Base-by-base conservation (phyloP, 78 protist genomes). In the Emiliania huxleyi region DNA sequence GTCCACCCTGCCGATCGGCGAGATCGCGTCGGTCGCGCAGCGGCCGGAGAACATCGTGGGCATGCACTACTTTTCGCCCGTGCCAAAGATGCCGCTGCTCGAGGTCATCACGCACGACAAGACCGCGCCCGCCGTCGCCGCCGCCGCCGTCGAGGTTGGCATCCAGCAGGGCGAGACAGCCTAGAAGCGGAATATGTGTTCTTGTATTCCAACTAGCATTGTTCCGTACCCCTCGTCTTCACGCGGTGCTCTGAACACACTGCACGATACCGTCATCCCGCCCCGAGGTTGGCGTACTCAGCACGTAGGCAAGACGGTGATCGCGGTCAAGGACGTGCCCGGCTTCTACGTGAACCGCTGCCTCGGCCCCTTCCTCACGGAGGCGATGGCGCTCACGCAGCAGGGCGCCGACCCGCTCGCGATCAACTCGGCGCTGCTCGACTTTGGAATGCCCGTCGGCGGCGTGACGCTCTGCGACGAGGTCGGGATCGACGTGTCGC, bases 51-150 rank as follows among this genome's bases (percentile, higher is more conserved):
- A 49, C 29, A 75, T 97, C 4, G 94, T 97, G 23, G 98, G 98
- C 62, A 97, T 97, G 98, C 98, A 97, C 92, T 97, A 96, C 93
- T 97, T 97, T 96, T 96, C 97, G 69, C 98, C 98, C 22, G 98
- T 95, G 26, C 91, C 56, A 11, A 94, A 94, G 96, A 97, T 97
- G 98, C 97, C 93, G 62, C 95, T 97, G 62, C 95, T 97, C 52
- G 98, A 49, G 69, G 62, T 97, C 62, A 97, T 97, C 91, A 35
- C 94, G 33, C 92, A 89, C 92, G 93, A 88, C 44, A 23, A 73
- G 71, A 96, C 97, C 1, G 6, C 62, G 29, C 46, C 45, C 5
- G 94, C 38, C 38, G 94, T 91, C 38, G 69, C 40, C 37, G 95
- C 97, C 49, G 55, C 91, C 37, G 96, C 96, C 26, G 94, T 94